Percentiles rank a stretch among this genome's conserved stretches.
Evolutionary conservation across 192 early-diverging fungal species (phyloP).

Genomic region (Funneliformis geosporum): DNA sequence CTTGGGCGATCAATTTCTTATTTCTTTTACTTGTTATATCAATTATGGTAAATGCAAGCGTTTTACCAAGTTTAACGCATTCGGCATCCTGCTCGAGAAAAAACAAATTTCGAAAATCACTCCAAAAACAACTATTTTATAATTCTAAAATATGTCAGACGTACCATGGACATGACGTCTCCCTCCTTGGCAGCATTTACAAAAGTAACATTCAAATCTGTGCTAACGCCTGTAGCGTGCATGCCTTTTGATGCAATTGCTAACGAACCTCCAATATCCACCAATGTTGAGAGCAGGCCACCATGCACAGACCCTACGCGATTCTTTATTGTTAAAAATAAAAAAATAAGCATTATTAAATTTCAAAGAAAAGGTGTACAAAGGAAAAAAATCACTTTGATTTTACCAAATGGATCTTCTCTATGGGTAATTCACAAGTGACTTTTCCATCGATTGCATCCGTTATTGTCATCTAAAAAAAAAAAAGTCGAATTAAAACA

Average conservation of each 20-base stretch:
- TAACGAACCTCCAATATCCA: conserved; percentile 57
- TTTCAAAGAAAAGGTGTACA: not conserved
- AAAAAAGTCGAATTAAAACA: not conserved
- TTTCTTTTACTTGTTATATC: conserved; percentile 44
- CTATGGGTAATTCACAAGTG: conserved; percentile 45
- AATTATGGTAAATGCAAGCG: conserved; percentile 53
- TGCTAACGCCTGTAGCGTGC: conserved; percentile 55
- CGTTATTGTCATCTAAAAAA: conserved; percentile 11
- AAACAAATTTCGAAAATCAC: not conserved
- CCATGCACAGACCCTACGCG: conserved; percentile 50
- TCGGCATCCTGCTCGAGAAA: conserved; percentile 40
- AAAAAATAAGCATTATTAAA: not conserved
- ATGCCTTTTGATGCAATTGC: conserved; percentile 56
- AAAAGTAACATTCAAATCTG: conserved; percentile 59
- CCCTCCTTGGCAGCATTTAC: conserved; percentile 49
- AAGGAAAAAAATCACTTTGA: not conserved
- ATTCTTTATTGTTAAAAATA: conserved; percentile 41
- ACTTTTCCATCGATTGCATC: conserved; percentile 42
- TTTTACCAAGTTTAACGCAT: conserved; percentile 55
- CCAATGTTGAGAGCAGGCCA: conserved; percentile 51
- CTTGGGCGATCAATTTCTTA: conserved; percentile 49
- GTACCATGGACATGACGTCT: conserved; percentile 49
- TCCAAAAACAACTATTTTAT: not conserved
- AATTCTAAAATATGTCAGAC: not conserved
- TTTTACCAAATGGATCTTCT: conserved; percentile 52